A percentile compares a stretch with the other conserved stretches of the same genome.
Conservation (phyloP, 257 asterid species). For the Solanum sejunctum region DNA sequence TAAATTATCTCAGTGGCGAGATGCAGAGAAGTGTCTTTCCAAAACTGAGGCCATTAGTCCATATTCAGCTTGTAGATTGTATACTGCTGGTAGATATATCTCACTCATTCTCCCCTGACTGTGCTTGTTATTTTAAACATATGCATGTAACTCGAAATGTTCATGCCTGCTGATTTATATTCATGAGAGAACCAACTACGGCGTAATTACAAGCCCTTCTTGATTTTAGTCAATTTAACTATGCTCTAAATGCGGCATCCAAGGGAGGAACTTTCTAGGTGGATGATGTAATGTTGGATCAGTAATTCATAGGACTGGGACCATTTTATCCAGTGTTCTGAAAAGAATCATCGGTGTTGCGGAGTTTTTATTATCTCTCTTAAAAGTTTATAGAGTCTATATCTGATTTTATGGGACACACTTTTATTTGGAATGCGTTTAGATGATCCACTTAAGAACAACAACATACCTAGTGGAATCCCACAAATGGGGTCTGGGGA, state of each 20-base stretch:
- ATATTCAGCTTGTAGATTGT: conserved; percentile 65
- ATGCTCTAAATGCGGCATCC: not conserved
- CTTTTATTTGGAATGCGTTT: not conserved
- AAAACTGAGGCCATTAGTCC: conserved; percentile 41
- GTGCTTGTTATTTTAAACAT: not conserved
- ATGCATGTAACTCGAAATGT: not conserved
- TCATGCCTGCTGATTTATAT: not conserved
- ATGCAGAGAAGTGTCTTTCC: conserved; percentile 74
- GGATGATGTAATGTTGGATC: not conserved
- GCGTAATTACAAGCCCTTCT: not conserved
- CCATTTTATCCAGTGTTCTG: not conserved
- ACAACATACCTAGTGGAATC: too few relatives aligned
- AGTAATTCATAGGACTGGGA: not conserved
- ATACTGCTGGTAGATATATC: conserved; percentile 44
- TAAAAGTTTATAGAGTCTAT: not conserved
- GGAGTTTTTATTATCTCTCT: not conserved
- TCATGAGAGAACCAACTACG: not conserved
- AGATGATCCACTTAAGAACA: not conserved
- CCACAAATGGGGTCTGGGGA: too few relatives aligned
- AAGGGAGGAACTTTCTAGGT: not conserved
- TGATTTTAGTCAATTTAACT: not conserved
- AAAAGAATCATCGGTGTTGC: not conserved
- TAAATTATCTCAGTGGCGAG: conserved; percentile 56
- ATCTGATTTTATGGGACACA: not conserved
- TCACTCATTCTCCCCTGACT: not conserved